Conservation (phyloP, 176 grass and related monocot species). For the Zea luxurians region DNA sequence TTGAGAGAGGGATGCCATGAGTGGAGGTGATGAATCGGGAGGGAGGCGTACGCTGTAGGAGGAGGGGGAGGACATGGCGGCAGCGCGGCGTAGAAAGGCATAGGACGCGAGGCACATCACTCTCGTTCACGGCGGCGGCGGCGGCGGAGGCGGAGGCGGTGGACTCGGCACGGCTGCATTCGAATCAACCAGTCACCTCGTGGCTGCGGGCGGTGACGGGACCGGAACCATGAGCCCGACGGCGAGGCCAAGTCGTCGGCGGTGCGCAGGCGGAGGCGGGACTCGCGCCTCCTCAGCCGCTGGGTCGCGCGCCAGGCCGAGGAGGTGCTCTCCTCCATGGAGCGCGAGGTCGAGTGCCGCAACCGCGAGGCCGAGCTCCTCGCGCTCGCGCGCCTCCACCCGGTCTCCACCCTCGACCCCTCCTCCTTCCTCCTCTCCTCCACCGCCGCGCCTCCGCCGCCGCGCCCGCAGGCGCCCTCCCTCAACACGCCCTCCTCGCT, state of each 20-base stretch:
- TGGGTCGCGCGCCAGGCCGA: no score
- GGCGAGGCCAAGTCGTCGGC: no score
- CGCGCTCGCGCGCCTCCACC: no score
- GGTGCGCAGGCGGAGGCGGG: no score
- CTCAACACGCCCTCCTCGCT: constrained; percentile 40
- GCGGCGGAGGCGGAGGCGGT: constrained; percentile 1
- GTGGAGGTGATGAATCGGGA: neutral
- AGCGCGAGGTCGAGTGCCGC: no score
- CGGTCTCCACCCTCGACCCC: no score
- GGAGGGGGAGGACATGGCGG: constrained; percentile 43
- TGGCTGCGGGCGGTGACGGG: constrained; percentile 14
- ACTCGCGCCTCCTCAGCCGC: no score
- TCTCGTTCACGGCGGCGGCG: constrained; percentile 9
- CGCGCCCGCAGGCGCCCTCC: no score
- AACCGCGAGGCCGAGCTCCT: no score
- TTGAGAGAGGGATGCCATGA: neutral
- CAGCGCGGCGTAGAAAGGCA: constrained; percentile 33
- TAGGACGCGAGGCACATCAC: constrained; percentile 40
- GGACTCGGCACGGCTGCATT: constrained; percentile 27
- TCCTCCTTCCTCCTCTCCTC: no score
- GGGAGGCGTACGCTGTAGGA: constrained; percentile 40
- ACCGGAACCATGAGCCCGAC: neutral
- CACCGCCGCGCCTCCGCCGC: no score
- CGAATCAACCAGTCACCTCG: constrained; percentile 5
- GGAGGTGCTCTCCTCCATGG: no score